These are phyloP conservation scores for Yamadazyma atlantica DNA, from an alignment of 1,139 yeast genomes.

Conservation along the genomic window DNA sequence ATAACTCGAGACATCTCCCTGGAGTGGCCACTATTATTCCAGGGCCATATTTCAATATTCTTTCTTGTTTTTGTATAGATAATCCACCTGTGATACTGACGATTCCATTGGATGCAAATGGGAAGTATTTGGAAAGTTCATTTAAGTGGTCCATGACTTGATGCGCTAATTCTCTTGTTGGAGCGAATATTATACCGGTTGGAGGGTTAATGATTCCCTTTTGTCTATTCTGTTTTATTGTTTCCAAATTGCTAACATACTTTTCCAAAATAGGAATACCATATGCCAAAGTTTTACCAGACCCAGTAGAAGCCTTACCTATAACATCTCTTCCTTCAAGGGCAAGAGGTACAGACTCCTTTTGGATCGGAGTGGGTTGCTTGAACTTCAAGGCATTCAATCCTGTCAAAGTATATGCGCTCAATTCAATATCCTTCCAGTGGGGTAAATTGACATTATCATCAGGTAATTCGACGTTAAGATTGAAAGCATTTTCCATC, in stretches of 20 bases:
- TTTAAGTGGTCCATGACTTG: slow-evolving; percentile 85
- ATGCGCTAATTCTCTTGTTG: slow-evolving; percentile 95
- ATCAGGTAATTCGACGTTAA: slow-evolving; percentile 34
- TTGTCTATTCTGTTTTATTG: slow-evolving; percentile 23
- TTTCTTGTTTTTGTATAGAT: slow-evolving; percentile 87
- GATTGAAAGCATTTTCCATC: slow-evolving; percentile 23
- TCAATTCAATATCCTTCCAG: slow-evolving; percentile 48
- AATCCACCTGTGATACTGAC: slow-evolving; percentile 93
- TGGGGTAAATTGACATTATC: slow-evolving; percentile 52
- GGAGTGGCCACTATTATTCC: slow-evolving; percentile 93
- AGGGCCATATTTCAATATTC: slow-evolving; percentile 72
- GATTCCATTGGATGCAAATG: slow-evolving; percentile 56
- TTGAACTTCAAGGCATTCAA: slow-evolving; percentile 57
- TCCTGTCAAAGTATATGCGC: slow-evolving; percentile 58
- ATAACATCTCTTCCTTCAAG: slow-evolving; percentile 74
- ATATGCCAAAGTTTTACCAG: slow-evolving; percentile 95
- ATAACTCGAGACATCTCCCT: slow-evolving; percentile 83
- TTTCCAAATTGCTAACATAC: slow-evolving; percentile 33
- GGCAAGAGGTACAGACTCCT: slow-evolving; percentile 72
- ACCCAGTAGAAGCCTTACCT: slow-evolving; percentile 97
- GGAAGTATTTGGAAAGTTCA: slow-evolving; percentile 58
- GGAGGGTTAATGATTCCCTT: slow-evolving; percentile 43
- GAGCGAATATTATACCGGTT: slow-evolving; percentile 82
- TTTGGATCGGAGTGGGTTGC: slow-evolving; percentile 84
- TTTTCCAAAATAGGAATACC: slow-evolving; percentile 91